A percentile compares a stretch with the other conserved stretches of the same genome.
phyloP scores from a whole-genome alignment of 1,284 basidiomycete genomes.

The Ganoderma resinaceum region DNA sequence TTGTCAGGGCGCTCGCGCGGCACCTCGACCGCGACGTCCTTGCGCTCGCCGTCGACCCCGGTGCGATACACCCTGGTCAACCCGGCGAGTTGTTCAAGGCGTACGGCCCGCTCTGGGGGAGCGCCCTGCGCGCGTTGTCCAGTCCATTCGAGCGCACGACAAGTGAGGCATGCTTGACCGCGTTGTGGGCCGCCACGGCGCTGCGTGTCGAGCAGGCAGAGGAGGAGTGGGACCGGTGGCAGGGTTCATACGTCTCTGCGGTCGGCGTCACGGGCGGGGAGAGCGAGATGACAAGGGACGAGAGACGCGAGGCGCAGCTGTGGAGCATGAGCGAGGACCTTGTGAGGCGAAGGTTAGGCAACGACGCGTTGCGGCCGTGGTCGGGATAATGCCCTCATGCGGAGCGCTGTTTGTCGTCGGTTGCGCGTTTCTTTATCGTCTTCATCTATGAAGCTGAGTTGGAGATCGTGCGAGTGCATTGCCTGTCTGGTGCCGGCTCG shows the following conservation, averaged over 20 bases:
- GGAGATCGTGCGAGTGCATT: background rate
- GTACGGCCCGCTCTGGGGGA: conserved; percentile 45
- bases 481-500: background rate
- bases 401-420: background rate
- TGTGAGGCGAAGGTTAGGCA: conserved; percentile 42
- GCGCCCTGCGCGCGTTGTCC: conserved; percentile 41
- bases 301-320: conserved; percentile 45
- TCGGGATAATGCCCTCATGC: background rate
- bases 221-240: conserved; percentile 39
- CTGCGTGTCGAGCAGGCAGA: conserved; percentile 41
- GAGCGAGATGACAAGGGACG: conserved; percentile 45
- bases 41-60: conserved; percentile 48
- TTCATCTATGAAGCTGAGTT: background rate
- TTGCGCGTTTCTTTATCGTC: background rate
- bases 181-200: conserved; percentile 45
- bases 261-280: conserved; percentile 44
- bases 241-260: conserved; percentile 49
- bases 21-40: conserved; percentile 42
- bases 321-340: conserved; percentile 47
- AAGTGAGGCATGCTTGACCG: conserved; percentile 44
- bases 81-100: conserved; percentile 50
- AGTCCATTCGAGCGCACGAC: conserved; percentile 46
- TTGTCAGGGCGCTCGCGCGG: conserved; percentile 47
- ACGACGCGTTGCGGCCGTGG: conserved; percentile 42
- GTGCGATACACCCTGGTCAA: conserved; percentile 51